A percentile compares a stretch with the other conserved stretches of the same genome.
Evolutionary conservation across 2,329 filamentous ascomycete genomes (phyloP).

Genomic region (Nemania sp.): DNA sequence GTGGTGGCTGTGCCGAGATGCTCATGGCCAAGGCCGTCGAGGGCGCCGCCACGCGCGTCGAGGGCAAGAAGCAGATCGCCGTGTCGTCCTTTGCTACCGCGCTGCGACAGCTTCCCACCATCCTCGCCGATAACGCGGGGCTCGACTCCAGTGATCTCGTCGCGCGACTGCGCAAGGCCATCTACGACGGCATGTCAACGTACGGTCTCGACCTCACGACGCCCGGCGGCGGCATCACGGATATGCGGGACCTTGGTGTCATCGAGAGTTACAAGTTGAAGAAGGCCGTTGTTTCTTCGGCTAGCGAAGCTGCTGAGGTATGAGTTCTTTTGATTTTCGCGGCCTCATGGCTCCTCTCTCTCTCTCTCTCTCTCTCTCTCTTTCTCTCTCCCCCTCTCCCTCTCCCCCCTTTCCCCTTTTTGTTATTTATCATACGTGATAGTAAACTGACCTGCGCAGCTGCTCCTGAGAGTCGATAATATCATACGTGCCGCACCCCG

Average conservation of each 20-base stretch:
- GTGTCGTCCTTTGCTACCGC: constrained; percentile 89
- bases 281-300: constrained; percentile 94
- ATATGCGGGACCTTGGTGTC: constrained; percentile 94
- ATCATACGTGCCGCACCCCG: constrained; percentile 94
- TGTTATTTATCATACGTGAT: no score
- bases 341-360: no score
- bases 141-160: constrained; percentile 95
- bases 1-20: constrained; percentile 97
- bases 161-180: constrained; percentile 85
- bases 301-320: constrained; percentile 95
- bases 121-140: constrained; percentile 95
- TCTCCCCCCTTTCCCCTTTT: no score
- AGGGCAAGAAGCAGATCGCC: constrained; percentile 95
- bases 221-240: constrained; percentile 87
- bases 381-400: neutral
- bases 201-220: constrained; percentile 88
- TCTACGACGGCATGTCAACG: constrained; percentile 92
- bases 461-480: constrained; percentile 93
- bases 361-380: no score
- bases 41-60: constrained; percentile 87
- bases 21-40: constrained; percentile 98
- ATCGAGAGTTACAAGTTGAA: constrained; percentile 99
- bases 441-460: constrained; percentile 51
- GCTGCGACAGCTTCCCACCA: constrained; percentile 90
- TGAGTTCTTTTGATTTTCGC: constrained; percentile 43